These are phyloP conservation scores for Exophiala xenobiotica DNA, from an alignment of 2,329 filamentous ascomycete genomes.

Conservation along the genomic window DNA sequence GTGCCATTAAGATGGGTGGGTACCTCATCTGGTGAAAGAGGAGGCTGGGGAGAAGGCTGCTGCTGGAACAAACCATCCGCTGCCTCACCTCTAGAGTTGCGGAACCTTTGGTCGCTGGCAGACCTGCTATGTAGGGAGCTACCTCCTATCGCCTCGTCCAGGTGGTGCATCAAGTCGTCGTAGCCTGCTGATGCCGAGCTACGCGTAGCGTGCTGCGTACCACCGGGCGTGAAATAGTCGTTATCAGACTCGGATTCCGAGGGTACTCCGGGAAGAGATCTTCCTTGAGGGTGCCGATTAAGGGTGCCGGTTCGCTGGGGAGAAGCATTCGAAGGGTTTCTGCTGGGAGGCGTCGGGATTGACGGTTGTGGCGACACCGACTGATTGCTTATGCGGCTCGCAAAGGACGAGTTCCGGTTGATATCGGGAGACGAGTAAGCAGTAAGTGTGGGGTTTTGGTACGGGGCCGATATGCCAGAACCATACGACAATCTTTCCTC, in stretches of 20 bases:
- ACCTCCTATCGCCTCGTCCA: constrained; percentile 51
- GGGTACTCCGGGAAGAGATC: constrained; percentile 60
- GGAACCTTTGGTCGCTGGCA: constrained; percentile 15
- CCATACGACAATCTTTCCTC: constrained; percentile 22
- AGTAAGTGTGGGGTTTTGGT: constrained; percentile 14
- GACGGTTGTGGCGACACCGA: constrained; percentile 40
- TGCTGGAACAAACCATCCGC: constrained; percentile 26
- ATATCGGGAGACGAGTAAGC: constrained; percentile 26
- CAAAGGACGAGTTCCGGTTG: constrained; percentile 27
- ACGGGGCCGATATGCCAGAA: constrained; percentile 8
- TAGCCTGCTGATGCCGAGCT: constrained; percentile 46
- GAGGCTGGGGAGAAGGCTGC: constrained; percentile 29
- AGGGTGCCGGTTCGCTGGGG: constrained; percentile 54
- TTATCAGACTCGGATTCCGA: constrained; percentile 43
- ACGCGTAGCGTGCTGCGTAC: constrained; percentile 26
- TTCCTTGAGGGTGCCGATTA: constrained; percentile 56
- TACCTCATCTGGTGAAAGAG: constrained; percentile 43
- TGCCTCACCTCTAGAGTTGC: constrained; percentile 15
- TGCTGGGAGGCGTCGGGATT: constrained; percentile 50
- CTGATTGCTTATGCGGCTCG: constrained; percentile 32
- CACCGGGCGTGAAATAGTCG: constrained; percentile 31
- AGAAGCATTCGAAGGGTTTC: constrained; percentile 51
- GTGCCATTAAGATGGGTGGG: constrained; percentile 53
- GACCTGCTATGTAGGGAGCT: constrained; percentile 15
- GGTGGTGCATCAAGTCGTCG: constrained; percentile 58